Conservation (phyloP, 306 rosid genomes). For the Hippophae rhamnoides region DNA sequence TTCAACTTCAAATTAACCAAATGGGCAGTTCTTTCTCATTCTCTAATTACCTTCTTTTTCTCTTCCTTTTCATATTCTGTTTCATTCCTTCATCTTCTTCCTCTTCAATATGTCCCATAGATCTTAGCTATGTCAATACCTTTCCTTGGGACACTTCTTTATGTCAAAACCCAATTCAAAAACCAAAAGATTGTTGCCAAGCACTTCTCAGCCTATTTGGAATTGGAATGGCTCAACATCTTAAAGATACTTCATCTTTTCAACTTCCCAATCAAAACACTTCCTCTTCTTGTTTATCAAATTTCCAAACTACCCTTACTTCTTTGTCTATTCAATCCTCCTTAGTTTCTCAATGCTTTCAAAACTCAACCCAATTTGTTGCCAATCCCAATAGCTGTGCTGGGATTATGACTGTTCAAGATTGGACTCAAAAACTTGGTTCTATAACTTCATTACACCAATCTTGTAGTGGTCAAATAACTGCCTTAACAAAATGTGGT, state of each 20-base stretch:
- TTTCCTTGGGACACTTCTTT: conserved; percentile 67
- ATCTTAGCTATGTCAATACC: conserved; percentile 54
- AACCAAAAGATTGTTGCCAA: conserved; percentile 43
- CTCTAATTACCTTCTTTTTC: background rate
- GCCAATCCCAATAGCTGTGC: conserved; percentile 38
- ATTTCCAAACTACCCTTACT: conserved; percentile 27
- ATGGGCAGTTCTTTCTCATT: conserved; percentile 15
- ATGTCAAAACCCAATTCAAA: conserved; percentile 26
- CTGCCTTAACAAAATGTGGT: conserved; percentile 25
- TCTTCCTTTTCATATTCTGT: conserved; percentile 14
- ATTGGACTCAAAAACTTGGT: conserved; percentile 40
- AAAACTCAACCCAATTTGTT: conserved; percentile 40
- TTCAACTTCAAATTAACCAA: background rate
- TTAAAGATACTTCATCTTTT: conserved; percentile 41
- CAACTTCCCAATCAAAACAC: conserved; percentile 34
- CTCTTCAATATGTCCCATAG: conserved; percentile 47
- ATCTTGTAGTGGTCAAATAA: conserved; percentile 41
- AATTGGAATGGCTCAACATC: conserved; percentile 53
- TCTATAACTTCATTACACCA: conserved; percentile 22
- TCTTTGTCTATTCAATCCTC: conserved; percentile 26
- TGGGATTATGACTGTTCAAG: conserved; percentile 38
- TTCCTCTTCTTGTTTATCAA: conserved; percentile 51
- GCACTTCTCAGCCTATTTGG: conserved; percentile 53
- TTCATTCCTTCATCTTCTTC: background rate
- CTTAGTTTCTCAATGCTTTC: conserved; percentile 39